A percentile compares a stretch with the other conserved stretches of the same genome.
Evolutionary conservation across 805 yeast genomes (phyloP).

Genomic region (Kuraishia molischiana): DNA sequence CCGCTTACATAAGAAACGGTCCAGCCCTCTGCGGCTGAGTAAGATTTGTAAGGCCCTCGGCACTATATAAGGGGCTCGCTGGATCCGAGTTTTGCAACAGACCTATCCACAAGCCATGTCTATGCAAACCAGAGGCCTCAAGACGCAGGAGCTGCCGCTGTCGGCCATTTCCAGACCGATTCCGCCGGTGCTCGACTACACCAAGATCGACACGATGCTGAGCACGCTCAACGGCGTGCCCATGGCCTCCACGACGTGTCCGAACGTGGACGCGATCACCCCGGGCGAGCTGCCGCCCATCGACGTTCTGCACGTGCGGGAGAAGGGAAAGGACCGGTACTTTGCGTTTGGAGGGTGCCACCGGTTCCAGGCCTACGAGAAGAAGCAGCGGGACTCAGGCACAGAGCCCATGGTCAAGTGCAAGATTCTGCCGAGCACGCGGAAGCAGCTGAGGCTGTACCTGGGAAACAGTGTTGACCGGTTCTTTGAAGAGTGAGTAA

Average conservation of each 20-base stretch:
- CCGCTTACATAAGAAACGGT: no score
- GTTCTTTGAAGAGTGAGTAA: slow-evolving; percentile 22
- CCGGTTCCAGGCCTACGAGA: slow-evolving; percentile 79
- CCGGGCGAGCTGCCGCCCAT: slow-evolving; percentile 74
- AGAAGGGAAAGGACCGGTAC: slow-evolving; percentile 49
- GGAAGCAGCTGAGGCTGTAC: slow-evolving; percentile 54
- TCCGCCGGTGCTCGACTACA: slow-evolving; percentile 70
- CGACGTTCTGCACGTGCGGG: slow-evolving; percentile 63
- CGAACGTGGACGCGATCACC: slow-evolving; percentile 30
- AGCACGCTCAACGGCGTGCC: slow-evolving; percentile 59
- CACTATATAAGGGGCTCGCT: no score
- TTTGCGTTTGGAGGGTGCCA: slow-evolving; percentile 92
- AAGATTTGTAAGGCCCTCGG: no score
- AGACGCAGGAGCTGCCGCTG: slow-evolving; percentile 52
- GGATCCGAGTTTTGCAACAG: not conserved
- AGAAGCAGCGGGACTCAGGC: slow-evolving; percentile 20
- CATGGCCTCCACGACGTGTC: slow-evolving; percentile 50
- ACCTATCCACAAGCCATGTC: not conserved
- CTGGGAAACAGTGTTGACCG: slow-evolving; percentile 60
- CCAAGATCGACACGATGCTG: slow-evolving; percentile 73
- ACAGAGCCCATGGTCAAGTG: slow-evolving; percentile 45
- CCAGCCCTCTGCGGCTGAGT: no score
- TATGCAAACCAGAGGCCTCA: slow-evolving; percentile 49
- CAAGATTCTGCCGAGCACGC: slow-evolving; percentile 68
- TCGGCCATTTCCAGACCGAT: slow-evolving; percentile 69